These are phyloP conservation scores for Trichoderma atrobrunneum DNA, from an alignment of 2,329 filamentous ascomycete species.

Conservation along the genomic window DNA sequence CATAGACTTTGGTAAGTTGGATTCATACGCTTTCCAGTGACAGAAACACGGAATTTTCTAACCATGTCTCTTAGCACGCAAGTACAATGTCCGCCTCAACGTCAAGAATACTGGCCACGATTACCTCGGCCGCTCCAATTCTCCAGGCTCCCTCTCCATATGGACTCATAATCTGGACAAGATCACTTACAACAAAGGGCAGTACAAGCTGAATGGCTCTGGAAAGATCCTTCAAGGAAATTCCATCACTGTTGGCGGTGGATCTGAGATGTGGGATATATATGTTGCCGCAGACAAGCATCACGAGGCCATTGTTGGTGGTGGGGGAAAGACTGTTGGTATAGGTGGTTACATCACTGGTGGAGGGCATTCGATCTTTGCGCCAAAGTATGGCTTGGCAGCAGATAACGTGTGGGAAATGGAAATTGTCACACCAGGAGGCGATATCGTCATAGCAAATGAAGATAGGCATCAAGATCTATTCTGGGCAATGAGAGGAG, in stretches of 20 bases:
- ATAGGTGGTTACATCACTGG: slow-evolving; percentile 61
- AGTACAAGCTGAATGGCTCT: slow-evolving; percentile 43
- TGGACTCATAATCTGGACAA: slow-evolving; percentile 51
- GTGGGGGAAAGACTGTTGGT: slow-evolving; percentile 54
- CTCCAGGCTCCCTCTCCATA: slow-evolving; percentile 50
- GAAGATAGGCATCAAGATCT: slow-evolving; percentile 54
- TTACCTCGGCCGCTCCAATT: slow-evolving; percentile 44
- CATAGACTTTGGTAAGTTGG: slow-evolving; percentile 44
- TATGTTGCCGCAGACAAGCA: slow-evolving; percentile 44
- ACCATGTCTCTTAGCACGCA: slow-evolving; percentile 38
- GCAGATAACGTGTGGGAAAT: slow-evolving; percentile 61
- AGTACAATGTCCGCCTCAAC: slow-evolving; percentile 42
- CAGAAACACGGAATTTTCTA: slow-evolving; percentile 26
- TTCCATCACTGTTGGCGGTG: slow-evolving; percentile 53
- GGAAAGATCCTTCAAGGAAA: slow-evolving; percentile 42
- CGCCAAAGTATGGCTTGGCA: slow-evolving; percentile 55
- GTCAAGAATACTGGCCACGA: slow-evolving; percentile 45
- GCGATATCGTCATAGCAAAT: slow-evolving; percentile 49
- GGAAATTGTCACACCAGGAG: slow-evolving; percentile 53
- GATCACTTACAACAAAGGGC: slow-evolving; percentile 36
- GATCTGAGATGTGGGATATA: slow-evolving; percentile 49
- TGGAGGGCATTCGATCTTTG: slow-evolving; percentile 57
- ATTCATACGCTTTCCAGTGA: too few species aligned
- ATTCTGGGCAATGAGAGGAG: slow-evolving; percentile 62
- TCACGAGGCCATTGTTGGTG: slow-evolving; percentile 52